Evolutionary conservation across 1,139 yeast species (phyloP), one percentile per base, ranked within the genome.

Genomic region (Magnusiomyces suaveolens): DNA sequence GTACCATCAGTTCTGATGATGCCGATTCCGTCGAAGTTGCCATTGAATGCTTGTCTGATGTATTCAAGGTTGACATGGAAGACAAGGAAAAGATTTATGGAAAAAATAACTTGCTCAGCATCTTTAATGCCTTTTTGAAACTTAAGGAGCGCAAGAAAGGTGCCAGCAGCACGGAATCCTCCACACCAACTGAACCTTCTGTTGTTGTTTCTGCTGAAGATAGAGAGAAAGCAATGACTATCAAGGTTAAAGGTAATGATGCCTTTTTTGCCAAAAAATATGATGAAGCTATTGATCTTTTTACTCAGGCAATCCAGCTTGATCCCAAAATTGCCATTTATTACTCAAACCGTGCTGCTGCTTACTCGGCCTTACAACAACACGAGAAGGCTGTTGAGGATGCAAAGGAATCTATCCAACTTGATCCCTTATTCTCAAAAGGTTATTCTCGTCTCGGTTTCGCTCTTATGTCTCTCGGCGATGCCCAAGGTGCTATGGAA

Each of bases 261-360:
- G 87, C 87, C 50, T 87, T 92, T 89, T 89, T 95, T n/a, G 75
- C 75, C 54, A 83, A 78, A 66, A 80, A 88, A 63, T 90, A 78
- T 65, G 74, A 73, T 4, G 76, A 70, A 39, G 97, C 98, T 16
- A 77, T 89, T 57, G 76, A 75, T 26, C 82, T 84, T 62, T 92
- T 92, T 71, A 78, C 95, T 12, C 80, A 79, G 58, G 97, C 98
- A n/a, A 81, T 90, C 60, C 81, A 73, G 36, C 71, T 84, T 55
- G 79, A 83, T 60, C 81, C 88, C 52, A 69, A 77, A 18, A 89
- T 89, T 68, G 90, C 89, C 18, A 87, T 94, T 29, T 94, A 84
- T 72, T 81, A 79, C 60, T 89, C 97, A 39, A 92, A 92, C 74
- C 82, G 99, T 68, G 97, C 99, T 20, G 98, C 99, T 51, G 98